Base-by-base conservation (phyloP, 768 basidiomycete species). In the Psilocybe sp. region DNA sequence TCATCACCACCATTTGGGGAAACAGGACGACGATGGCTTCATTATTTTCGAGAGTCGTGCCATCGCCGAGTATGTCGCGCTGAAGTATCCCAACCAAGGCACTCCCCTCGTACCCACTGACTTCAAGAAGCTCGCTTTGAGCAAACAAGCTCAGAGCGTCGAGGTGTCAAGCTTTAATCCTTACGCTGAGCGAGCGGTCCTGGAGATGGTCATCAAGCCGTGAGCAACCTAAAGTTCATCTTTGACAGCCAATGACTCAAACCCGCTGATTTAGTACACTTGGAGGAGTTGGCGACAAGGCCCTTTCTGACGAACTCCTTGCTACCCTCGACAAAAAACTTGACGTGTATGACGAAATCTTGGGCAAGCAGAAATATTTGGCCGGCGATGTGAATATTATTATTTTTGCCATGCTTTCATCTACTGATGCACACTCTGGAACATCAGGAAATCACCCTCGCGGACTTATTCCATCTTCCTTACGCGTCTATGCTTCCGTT, bases 11-110 rank as follows among this genome's bases (percentile, higher is more conserved):
- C 19, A 16, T n/a, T 33, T 49, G 4, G 11, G 14, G 18, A 31
- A n/a, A 16, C 45, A 79, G 77, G 68, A 79, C 45, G 81, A 84
- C 19, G 80, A 80, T 39, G 83, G 82, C 4, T 79, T 85, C 64
- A 68, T 77, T 48, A 55, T 89, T 20, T 86, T 75, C 62, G 84
- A 85, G 58, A 76, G 76, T 36, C 79, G 83, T 12, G 84, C 84
- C 1, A 85, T 87, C 52, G 63, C 60, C 34, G 76, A 80, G 12
- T 89, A 87, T 61, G 58, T 87, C 56, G 77, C 71, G 33, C 62
- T 64, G 35, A 85, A 85, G 62, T 80, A 81, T 56, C 60, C 74
- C 6, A 50, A 67, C 43, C 74, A 82, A 51, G 82, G 81, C 16
- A 69, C 76, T 4, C 50, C 63, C 4, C 71, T 87, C 31, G 66